Percentiles rank a stretch among this genome's conserved stretches.
Conservation (phyloP, 371 early-diverging fungal genomes). For the Actinomortierella wolfii region DNA sequence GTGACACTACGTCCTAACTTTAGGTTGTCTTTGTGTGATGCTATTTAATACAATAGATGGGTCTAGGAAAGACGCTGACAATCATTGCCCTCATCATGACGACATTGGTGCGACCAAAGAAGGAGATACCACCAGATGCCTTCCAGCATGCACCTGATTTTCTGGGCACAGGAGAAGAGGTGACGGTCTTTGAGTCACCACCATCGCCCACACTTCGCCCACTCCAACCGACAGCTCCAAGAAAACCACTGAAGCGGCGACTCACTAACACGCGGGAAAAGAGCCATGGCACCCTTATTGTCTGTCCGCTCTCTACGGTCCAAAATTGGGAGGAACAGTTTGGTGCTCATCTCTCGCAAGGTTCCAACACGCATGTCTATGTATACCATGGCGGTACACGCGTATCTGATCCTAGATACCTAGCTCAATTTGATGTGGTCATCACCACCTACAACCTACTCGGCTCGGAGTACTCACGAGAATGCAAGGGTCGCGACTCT, state of each 20-base stretch:
- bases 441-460: constrained; percentile 68
- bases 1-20: too few species aligned
- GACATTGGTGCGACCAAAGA: constrained; percentile 17
- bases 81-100: constrained; percentile 57
- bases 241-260: constrained; percentile 27
- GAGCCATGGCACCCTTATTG: constrained; percentile 58
- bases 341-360: constrained; percentile 46
- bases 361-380: constrained; percentile 47
- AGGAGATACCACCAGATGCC: too few species aligned
- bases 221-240: constrained; percentile 21
- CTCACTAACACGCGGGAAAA: constrained; percentile 31
- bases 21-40: background rate
- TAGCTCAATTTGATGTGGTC: constrained; percentile 61
- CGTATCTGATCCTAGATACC: constrained; percentile 25
- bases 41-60: constrained; percentile 49
- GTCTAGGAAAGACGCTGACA: constrained; percentile 69
- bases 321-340: constrained; percentile 76
- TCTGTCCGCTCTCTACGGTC: constrained; percentile 69
- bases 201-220: constrained; percentile 45
- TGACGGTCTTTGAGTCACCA: constrained; percentile 42
- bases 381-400: constrained; percentile 63
- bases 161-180: constrained; percentile 29
- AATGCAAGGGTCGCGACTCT: constrained; percentile 44
- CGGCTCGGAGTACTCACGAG: constrained; percentile 58
- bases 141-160: constrained; percentile 24